phyloP scores from a whole-genome alignment of 2,329 filamentous ascomycete genomes.

The Exophiala mesophila region DNA sequence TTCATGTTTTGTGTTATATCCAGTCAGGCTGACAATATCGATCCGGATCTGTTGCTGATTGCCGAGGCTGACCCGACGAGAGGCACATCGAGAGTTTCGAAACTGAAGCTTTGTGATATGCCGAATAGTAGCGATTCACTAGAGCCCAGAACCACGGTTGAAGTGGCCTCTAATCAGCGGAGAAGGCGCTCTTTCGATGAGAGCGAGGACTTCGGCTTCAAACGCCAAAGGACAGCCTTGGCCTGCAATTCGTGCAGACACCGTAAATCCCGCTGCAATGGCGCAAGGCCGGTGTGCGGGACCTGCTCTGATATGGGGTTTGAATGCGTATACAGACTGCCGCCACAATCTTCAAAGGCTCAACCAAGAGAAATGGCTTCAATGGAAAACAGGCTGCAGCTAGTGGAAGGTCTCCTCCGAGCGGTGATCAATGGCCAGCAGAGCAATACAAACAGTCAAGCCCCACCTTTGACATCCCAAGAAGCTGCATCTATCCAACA shows the following conservation, averaged over 20 bases:
- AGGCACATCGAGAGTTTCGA: too few species aligned
- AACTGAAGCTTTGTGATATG: too few species aligned
- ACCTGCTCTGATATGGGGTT: conserved; percentile 1
- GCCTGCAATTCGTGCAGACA: conserved; percentile 5
- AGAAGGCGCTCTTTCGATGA: conserved; percentile 1
- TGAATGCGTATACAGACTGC: conserved; percentile 4
- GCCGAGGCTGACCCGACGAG: too few species aligned
- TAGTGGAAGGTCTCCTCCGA: neutral
- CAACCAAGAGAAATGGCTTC: neutral
- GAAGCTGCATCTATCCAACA: too few species aligned
- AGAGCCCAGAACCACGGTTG: too few species aligned
- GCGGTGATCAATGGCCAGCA: neutral
- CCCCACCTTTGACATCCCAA: too few species aligned
- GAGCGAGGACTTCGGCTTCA: neutral
- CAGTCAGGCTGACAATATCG: too few species aligned
- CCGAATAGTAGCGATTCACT: too few species aligned
- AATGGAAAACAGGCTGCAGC: neutral
- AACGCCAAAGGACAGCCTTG: conserved; percentile 3
- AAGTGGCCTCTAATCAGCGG: too few species aligned
- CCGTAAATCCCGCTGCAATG: conserved; percentile 7
- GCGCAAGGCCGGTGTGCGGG: neutral
- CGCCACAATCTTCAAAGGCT: neutral
- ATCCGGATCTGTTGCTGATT: too few species aligned
- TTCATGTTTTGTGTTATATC: too few species aligned
- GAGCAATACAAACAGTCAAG: too few species aligned